Evolutionary conservation across 2,329 filamentous ascomycete genomes (phyloP), one percentile per base, ranked within the genome.

Genomic region (Hymenoscyphus repandus): DNA sequence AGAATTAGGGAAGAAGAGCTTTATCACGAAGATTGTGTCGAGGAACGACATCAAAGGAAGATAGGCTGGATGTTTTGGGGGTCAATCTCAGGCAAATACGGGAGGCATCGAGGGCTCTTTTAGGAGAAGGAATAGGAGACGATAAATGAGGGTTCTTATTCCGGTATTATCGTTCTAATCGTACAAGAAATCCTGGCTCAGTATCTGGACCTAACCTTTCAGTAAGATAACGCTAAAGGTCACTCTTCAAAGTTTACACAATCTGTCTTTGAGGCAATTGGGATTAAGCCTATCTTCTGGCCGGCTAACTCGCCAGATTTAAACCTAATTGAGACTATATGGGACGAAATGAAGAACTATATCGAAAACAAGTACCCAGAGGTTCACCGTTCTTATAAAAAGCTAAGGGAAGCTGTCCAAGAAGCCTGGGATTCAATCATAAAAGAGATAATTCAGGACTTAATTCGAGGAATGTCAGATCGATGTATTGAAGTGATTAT

Each of bases 271-370:
- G n/a, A 17, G 15, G 15, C 39, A 57, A 58, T 15, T 6, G 37
- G 4, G 57, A 33, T 54, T 55, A 51, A 17, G 11, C 47, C 2
- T 33, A n/a, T n/a, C n/a, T n/a, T n/a, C n/a, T n/a, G n/a, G n/a
- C n/a, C n/a, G n/a, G n/a, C n/a, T n/a, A n/a, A 44, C 31, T 58
- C 52, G 10, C 56, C 53, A 22, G 54, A 58, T 49, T 50, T 58
- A 11, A 57, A 51, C 37, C 54, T 49, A 31, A 60, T 58, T 39
- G 47, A 60, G 47, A 55, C 42, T 18, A 32, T 59, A 12, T 58
- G 46, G 57, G 20, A 58, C 49, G 13, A 34, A 17, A 58, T 56
- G 33, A 59, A 60, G 48, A 46, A 58, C 12, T 56, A 57, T 50
- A 57, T 56, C 32, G 39, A 58, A 41, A 34, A 51, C 33, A 37